These are phyloP conservation scores for Podaxis mareebaensis DNA, from an alignment of 768 basidiomycete genomes.

Conservation along the genomic window DNA sequence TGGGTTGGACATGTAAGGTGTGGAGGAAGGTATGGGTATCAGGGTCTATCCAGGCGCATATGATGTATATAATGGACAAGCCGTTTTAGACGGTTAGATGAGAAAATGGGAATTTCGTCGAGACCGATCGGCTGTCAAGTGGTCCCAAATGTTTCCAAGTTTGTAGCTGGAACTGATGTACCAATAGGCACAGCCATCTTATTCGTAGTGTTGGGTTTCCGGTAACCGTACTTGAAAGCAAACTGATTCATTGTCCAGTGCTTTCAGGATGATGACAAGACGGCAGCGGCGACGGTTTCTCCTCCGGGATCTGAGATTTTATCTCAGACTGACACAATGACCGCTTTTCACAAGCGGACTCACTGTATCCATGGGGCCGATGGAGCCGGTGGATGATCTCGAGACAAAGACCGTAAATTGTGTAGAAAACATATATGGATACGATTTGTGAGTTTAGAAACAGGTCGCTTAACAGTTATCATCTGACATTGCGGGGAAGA, in stretches of 20 bases:
- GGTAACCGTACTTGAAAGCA: slow-evolving; percentile 12
- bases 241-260: slow-evolving; percentile 7
- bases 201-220: slow-evolving; percentile 4
- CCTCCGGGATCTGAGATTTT: slow-evolving; percentile 12
- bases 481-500: background rate
- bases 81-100: slow-evolving; percentile 14
- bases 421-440: slow-evolving; percentile 8
- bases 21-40: slow-evolving; percentile 16
- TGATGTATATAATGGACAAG: slow-evolving; percentile 22
- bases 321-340: slow-evolving; percentile 7
- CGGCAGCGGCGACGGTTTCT: slow-evolving; percentile 1
- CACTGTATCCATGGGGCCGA: slow-evolving; percentile 15
- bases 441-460: slow-evolving; percentile 9
- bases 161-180: slow-evolving; percentile 17
- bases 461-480: slow-evolving; percentile 5
- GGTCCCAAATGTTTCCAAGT: slow-evolving; percentile 18
- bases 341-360: slow-evolving; percentile 10
- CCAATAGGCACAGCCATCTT: slow-evolving; percentile 15
- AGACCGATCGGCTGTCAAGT: slow-evolving; percentile 17
- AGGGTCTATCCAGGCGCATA: slow-evolving; percentile 15
- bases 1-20: slow-evolving; percentile 27
- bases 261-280: slow-evolving; percentile 8
- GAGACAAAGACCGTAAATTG: background rate
- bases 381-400: slow-evolving; percentile 9
- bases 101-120: slow-evolving; percentile 1